These are phyloP conservation scores for Bocquillonia castaneifolia DNA, from an alignment of 441 rosid genomes.

Conservation along the genomic window DNA sequence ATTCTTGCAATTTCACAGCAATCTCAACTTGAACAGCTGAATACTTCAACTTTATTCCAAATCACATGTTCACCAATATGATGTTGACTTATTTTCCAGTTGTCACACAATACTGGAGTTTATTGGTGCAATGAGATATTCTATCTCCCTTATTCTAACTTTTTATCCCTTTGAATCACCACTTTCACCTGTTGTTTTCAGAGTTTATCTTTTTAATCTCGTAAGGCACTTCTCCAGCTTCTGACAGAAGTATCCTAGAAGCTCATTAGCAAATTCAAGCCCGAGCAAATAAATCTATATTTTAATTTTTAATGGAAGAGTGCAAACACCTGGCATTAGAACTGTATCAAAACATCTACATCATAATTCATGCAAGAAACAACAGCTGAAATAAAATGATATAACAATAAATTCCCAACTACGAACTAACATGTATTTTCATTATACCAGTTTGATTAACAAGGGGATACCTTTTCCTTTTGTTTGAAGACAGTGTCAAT, in stretches of 20 bases:
- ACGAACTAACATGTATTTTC: too few species aligned
- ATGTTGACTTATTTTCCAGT: neutral
- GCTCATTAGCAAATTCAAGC: neutral
- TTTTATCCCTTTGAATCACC: neutral
- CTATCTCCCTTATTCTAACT: neutral
- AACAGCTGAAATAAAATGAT: neutral
- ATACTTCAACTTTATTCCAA: neutral
- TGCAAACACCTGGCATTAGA: too few species aligned
- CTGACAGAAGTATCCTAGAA: neutral
- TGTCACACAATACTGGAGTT: neutral
- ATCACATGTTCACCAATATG: neutral
- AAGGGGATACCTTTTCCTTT: conserved; percentile 68
- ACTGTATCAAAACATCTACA: too few species aligned
- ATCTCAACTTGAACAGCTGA: neutral
- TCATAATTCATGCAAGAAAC: neutral
- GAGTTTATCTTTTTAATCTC: neutral
- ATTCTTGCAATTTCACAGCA: neutral
- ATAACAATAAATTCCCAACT: too few species aligned
- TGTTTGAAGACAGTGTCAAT: conserved; percentile 63
- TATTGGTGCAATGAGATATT: neutral
- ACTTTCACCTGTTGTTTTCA: neutral
- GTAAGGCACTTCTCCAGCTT: neutral
- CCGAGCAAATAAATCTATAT: neutral
- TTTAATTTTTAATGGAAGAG: neutral
- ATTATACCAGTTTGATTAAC: conserved; percentile 5